phyloP scores from a whole-genome alignment of 176 grass and related monocot genomes.

The Cymbopogon citratus region DNA sequence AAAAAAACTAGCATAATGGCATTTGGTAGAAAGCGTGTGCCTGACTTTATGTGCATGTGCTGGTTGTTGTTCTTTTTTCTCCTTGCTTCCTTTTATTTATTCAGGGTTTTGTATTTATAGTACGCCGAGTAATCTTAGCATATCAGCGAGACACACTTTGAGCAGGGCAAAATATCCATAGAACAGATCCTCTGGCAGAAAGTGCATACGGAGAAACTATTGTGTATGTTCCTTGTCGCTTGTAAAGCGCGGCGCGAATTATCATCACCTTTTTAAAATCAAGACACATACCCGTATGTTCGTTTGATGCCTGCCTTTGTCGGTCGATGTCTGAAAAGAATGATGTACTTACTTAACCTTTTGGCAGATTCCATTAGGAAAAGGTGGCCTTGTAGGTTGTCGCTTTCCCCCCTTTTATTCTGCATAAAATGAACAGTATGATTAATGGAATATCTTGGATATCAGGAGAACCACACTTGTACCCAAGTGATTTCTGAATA shows the following conservation, averaged over 20 bases:
- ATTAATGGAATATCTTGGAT: not conserved
- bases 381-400: not conserved
- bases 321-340: not conserved
- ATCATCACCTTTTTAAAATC: conserved; percentile 23
- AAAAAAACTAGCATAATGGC: not conserved
- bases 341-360: conserved; percentile 17
- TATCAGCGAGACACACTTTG: conserved; percentile 15
- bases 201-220: conserved; percentile 21
- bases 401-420: not conserved
- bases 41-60: conserved; percentile 27
- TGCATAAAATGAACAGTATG: not conserved
- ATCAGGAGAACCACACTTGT: not conserved
- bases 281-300: conserved; percentile 3
- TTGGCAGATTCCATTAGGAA: conserved; percentile 27
- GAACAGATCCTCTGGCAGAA: conserved; percentile 48
- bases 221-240: conserved; percentile 24
- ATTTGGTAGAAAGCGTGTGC: conserved; percentile 12
- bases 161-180: conserved; percentile 33
- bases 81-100: not conserved
- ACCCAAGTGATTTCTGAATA: not conserved
- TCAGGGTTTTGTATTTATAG: conserved; percentile 7
- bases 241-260: conserved; percentile 30
- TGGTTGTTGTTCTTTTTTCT: not conserved
- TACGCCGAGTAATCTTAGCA: conserved; percentile 19
- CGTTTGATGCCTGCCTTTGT: conserved; percentile 28